Percentiles rank a stretch among this genome's conserved stretches.
phyloP scores from a whole-genome alignment of 2,329 filamentous ascomycete genomes.

The Trichoderma atroviride region DNA sequence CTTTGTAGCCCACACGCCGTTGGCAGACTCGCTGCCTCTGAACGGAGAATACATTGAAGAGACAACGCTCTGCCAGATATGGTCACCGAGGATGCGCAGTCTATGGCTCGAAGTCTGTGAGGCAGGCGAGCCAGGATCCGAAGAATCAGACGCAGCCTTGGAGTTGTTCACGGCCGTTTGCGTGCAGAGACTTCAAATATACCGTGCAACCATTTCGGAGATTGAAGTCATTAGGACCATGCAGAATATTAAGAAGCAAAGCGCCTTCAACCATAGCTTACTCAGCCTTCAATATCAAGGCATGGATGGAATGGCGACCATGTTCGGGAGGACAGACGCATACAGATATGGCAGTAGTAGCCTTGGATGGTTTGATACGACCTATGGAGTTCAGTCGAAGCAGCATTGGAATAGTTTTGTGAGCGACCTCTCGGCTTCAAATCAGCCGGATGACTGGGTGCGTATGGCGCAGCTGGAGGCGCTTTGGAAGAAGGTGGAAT shows the following conservation, averaged over 20 bases:
- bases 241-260: slow-evolving; percentile 3
- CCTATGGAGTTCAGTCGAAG: slow-evolving; percentile 2
- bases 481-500: slow-evolving; percentile 20
- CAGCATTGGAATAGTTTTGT: slow-evolving; percentile 5
- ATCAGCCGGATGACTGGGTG: slow-evolving; percentile 4
- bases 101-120: slow-evolving; percentile 38
- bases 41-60: slow-evolving; percentile 33
- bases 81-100: slow-evolving; percentile 43
- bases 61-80: slow-evolving; percentile 40
- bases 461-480: slow-evolving; percentile 12
- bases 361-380: slow-evolving; percentile 14
- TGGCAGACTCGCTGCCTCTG: slow-evolving; percentile 34
- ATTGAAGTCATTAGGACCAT: not conserved
- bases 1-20: slow-evolving; percentile 36
- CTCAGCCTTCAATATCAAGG: slow-evolving; percentile 12
- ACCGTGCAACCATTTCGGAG: not conserved
- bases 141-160: slow-evolving; percentile 33
- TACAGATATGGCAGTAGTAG: not conserved
- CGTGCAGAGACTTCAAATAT: slow-evolving; percentile 2
- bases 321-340: not conserved
- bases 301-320: not conserved
- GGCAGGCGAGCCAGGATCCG: slow-evolving; percentile 32
- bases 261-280: not conserved
- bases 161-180: slow-evolving; percentile 30
- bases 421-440: not conserved